Conservation (phyloP, 148 eudicot genomes). For the Dysphania ambrosioides region DNA sequence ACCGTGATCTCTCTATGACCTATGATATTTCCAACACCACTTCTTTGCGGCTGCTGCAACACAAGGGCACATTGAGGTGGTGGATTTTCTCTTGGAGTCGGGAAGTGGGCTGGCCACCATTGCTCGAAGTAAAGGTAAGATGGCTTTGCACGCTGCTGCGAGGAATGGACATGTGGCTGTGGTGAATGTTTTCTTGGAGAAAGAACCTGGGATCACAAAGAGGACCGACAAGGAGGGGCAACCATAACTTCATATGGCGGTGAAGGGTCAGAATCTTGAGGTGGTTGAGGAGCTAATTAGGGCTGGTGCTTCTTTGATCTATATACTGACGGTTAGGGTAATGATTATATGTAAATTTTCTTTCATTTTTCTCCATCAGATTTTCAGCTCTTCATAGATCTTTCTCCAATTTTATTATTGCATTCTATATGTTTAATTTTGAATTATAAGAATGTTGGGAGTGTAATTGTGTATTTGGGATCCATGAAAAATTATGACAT, state of each 20-base stretch:
- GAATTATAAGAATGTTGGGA: too few species aligned
- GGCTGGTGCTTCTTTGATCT: slow-evolving; percentile 53
- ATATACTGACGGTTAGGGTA: slow-evolving; percentile 73
- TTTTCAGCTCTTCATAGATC: too few species aligned
- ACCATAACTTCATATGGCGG: slow-evolving; percentile 94
- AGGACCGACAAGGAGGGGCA: slow-evolving; percentile 86
- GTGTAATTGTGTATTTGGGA: too few species aligned
- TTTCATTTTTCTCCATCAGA: too few species aligned
- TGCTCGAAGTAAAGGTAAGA: slow-evolving; percentile 80
- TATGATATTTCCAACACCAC: slow-evolving; percentile 75
- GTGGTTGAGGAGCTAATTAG: slow-evolving; percentile 69
- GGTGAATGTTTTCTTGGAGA: slow-evolving; percentile 58
- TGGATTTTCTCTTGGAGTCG: slow-evolving; percentile 55
- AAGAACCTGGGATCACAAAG: slow-evolving; percentile 54
- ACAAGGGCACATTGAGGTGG: slow-evolving; percentile 73
- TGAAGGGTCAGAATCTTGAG: slow-evolving; percentile 71
- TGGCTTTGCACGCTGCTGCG: slow-evolving; percentile 77
- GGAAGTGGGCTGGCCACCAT: slow-evolving; percentile 71
- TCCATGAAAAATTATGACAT: too few species aligned
- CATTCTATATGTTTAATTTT: too few species aligned
- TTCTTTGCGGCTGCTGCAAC: slow-evolving; percentile 81
- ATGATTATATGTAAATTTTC: too few species aligned
- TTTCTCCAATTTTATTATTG: too few species aligned
- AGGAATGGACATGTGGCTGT: slow-evolving; percentile 80
- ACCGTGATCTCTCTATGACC: slow-evolving; percentile 85